phyloP scores from a whole-genome alignment of 805 yeast genomes.

The Candida ovalis region DNA sequence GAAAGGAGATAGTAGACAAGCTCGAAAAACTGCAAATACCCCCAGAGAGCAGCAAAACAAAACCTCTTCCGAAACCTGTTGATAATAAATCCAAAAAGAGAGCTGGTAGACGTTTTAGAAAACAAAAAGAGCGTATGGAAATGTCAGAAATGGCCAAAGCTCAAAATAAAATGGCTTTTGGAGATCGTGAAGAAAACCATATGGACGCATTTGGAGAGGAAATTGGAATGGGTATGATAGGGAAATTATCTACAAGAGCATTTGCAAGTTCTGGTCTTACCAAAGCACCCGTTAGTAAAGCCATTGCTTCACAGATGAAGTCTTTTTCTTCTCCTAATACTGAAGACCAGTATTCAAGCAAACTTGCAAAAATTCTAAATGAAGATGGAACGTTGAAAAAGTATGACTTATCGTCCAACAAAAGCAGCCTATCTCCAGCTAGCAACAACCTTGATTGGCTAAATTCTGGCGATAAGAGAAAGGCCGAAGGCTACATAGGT shows the following conservation, averaged over 20 bases:
- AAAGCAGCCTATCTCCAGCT: not conserved
- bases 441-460: not conserved
- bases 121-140: slow-evolving; percentile 74
- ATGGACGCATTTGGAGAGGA: slow-evolving; percentile 74
- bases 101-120: slow-evolving; percentile 79
- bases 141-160: slow-evolving; percentile 79
- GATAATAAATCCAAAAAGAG: slow-evolving; percentile 77
- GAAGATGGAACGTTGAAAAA: slow-evolving; percentile 5
- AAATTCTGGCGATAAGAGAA: not conserved
- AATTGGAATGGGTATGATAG: slow-evolving; percentile 75
- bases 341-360: slow-evolving; percentile 18
- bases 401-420: slow-evolving; percentile 1
- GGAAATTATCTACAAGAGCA: slow-evolving; percentile 25
- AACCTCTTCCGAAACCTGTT: slow-evolving; percentile 69
- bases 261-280: slow-evolving; percentile 9
- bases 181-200: slow-evolving; percentile 61
- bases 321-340: slow-evolving; percentile 16
- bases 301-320: slow-evolving; percentile 11
- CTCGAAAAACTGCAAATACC: slow-evolving; percentile 73
- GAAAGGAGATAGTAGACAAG: slow-evolving; percentile 54
- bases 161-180: slow-evolving; percentile 83
- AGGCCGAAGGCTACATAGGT: not conserved
- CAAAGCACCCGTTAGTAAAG: slow-evolving; percentile 12
- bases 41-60: slow-evolving; percentile 64
- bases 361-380: slow-evolving; percentile 9